Evolutionary conservation across 768 basidiomycete species (phyloP).

Genomic region (Naganishia vishniacii): DNA sequence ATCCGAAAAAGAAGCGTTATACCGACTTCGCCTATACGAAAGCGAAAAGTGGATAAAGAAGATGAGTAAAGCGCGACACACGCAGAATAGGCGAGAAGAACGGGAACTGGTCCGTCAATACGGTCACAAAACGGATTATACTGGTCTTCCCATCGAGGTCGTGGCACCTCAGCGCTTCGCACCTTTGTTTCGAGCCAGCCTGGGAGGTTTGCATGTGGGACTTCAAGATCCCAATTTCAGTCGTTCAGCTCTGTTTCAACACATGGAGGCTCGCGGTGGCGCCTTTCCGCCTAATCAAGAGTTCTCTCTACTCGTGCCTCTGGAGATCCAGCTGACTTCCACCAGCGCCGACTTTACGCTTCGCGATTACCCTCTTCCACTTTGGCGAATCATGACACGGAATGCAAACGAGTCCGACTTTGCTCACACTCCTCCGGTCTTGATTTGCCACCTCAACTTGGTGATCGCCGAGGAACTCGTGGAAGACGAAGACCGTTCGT

Average conservation of each 20-base stretch:
- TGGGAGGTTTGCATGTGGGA: conserved; percentile 59
- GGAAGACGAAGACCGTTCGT: conserved; percentile 56
- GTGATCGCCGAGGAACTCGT: conserved; percentile 86
- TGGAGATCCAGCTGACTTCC: conserved; percentile 68
- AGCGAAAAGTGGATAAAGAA: conserved; percentile 67
- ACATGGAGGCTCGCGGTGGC: conserved; percentile 62
- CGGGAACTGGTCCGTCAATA: conserved; percentile 53
- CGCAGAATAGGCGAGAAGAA: conserved; percentile 56
- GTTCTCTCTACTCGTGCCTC: conserved; percentile 74
- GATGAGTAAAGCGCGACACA: conserved; percentile 52
- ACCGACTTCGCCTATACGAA: conserved; percentile 64
- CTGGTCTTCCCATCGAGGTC: conserved; percentile 48
- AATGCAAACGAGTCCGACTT: conserved; percentile 5
- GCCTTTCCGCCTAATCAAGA: conserved; percentile 64
- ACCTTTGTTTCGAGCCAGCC: conserved; percentile 65
- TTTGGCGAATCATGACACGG: conserved; percentile 64
- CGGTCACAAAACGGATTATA: conserved; percentile 18
- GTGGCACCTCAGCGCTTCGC: conserved; percentile 50
- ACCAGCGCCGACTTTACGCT: conserved; percentile 60
- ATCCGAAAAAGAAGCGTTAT: conserved; percentile 64
- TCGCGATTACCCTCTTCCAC: conserved; percentile 82
- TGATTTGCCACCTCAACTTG: conserved; percentile 55
- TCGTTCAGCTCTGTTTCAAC: conserved; percentile 48
- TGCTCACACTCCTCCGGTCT: conserved; percentile 35
- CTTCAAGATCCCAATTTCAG: conserved; percentile 62